These are phyloP conservation scores for Aureobasidium vineae DNA, from an alignment of 2,329 filamentous ascomycete species.

Conservation along the genomic window DNA sequence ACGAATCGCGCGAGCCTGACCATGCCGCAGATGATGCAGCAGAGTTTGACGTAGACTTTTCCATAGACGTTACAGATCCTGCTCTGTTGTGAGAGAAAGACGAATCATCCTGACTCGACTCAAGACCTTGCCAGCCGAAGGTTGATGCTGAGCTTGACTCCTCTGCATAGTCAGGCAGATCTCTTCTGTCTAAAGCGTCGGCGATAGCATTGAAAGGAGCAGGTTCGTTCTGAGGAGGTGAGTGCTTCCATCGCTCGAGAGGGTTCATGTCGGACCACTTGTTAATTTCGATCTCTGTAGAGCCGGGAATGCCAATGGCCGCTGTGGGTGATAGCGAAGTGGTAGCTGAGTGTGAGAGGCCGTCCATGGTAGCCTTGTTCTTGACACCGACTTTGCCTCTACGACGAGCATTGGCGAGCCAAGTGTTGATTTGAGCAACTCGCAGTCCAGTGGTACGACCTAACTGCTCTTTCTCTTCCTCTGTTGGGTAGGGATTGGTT, in stretches of 20 bases:
- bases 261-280: slow-evolving; percentile 32
- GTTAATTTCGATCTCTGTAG: slow-evolving; percentile 44
- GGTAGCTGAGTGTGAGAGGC: slow-evolving; percentile 40
- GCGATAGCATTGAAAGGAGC: slow-evolving; percentile 63
- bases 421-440: slow-evolving; percentile 82
- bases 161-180: slow-evolving; percentile 32
- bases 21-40: slow-evolving; percentile 53
- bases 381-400: slow-evolving; percentile 69
- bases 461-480: slow-evolving; percentile 79
- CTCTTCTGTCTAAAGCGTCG: slow-evolving; percentile 52
- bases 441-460: slow-evolving; percentile 76
- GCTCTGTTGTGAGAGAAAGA: slow-evolving; percentile 53
- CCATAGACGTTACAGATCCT: slow-evolving; percentile 55
- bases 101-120: slow-evolving; percentile 49
- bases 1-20: slow-evolving; percentile 57
- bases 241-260: slow-evolving; percentile 59
- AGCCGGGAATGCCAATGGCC: slow-evolving; percentile 69
- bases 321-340: slow-evolving; percentile 65
- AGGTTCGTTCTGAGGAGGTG: slow-evolving; percentile 67
- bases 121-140: slow-evolving; percentile 45
- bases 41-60: slow-evolving; percentile 48
- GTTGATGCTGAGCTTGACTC: slow-evolving; percentile 38
- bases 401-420: slow-evolving; percentile 85
- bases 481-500: slow-evolving; percentile 82
- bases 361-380: slow-evolving; percentile 64